These are phyloP conservation scores for Phytophthora cactorum DNA, from an alignment of 352 stramenopile species.

Conservation along the genomic window DNA sequence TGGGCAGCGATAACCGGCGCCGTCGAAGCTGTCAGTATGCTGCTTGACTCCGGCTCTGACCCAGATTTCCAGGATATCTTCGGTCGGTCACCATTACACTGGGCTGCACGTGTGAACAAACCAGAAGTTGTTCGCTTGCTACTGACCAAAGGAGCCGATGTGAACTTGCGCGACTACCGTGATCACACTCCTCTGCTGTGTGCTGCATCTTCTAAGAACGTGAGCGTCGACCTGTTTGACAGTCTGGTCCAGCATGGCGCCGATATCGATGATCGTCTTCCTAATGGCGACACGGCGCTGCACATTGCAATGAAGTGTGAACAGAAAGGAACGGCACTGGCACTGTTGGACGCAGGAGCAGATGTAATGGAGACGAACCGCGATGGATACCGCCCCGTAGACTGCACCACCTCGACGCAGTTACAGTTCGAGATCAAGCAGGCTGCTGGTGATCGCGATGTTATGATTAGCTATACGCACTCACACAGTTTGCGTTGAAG, in stretches of 20 bases:
- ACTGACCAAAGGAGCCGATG: conserved; percentile 55
- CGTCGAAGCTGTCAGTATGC: conserved; percentile 42
- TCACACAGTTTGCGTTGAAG: conserved; percentile 78
- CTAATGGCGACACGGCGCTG: conserved; percentile 73
- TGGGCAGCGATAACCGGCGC: conserved; percentile 72
- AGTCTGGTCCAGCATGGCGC: conserved; percentile 56
- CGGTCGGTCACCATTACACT: conserved; percentile 71
- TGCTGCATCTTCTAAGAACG: conserved; percentile 60
- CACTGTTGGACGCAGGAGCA: conserved; percentile 60
- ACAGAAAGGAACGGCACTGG: conserved; percentile 65
- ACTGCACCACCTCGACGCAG: conserved; percentile 84
- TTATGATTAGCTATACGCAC: conserved; percentile 91
- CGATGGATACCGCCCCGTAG: conserved; percentile 71
- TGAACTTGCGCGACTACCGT: conserved; percentile 58
- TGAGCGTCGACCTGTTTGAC: conserved; percentile 57
- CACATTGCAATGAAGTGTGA: conserved; percentile 81
- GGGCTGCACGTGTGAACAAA: conserved; percentile 67
- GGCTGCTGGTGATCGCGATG: conserved; percentile 75
- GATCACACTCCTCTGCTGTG: conserved; percentile 75
- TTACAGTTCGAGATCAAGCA: conserved; percentile 87
- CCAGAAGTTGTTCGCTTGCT: conserved; percentile 53
- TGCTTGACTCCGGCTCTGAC: conserved; percentile 66
- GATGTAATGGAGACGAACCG: conserved; percentile 72
- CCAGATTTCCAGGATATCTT: conserved; percentile 73
- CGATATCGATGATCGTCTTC: conserved; percentile 71